Evolutionary conservation across 306 rosid species (phyloP).

Genomic region (Sechiopsis laciniata): DNA sequence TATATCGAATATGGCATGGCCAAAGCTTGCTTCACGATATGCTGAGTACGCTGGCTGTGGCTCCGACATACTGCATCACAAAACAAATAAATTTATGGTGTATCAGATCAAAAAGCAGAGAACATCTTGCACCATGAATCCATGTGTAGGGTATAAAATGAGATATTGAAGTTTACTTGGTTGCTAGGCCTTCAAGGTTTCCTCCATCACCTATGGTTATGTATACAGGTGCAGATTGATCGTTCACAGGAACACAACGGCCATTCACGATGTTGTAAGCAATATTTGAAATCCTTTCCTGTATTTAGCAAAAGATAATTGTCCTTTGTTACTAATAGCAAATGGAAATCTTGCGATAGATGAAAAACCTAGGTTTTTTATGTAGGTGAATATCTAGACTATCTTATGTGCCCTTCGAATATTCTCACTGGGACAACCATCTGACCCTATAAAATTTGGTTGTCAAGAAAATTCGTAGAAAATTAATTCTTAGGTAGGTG

Average conservation of each 20-base stretch:
- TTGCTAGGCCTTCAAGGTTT: conserved; percentile 77
- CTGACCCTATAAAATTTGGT: no score
- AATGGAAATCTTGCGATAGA: background rate
- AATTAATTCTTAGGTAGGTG: no score
- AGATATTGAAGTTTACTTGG: conserved; percentile 45
- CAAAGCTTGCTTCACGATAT: conserved; percentile 73
- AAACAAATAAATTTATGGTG: background rate
- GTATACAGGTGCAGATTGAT: conserved; percentile 79
- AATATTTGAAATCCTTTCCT: conserved; percentile 78
- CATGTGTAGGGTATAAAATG: background rate
- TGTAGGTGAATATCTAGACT: no score
- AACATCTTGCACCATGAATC: background rate
- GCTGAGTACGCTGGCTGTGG: conserved; percentile 84
- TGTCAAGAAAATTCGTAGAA: no score
- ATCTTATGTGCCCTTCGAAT: no score
- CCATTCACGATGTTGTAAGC: conserved; percentile 68
- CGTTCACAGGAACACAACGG: conserved; percentile 52
- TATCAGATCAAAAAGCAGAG: background rate
- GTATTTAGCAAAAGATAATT: conserved; percentile 17
- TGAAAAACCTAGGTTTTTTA: background rate
- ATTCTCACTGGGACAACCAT: no score
- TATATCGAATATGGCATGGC: conserved; percentile 69
- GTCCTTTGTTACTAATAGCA: background rate
- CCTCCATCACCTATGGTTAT: conserved; percentile 93
- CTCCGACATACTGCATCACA: conserved; percentile 59